A percentile compares a stretch with the other conserved stretches of the same genome.
Conservation (phyloP, 73 alveolate genomes). For the Durusdinium trenchii region DNA sequence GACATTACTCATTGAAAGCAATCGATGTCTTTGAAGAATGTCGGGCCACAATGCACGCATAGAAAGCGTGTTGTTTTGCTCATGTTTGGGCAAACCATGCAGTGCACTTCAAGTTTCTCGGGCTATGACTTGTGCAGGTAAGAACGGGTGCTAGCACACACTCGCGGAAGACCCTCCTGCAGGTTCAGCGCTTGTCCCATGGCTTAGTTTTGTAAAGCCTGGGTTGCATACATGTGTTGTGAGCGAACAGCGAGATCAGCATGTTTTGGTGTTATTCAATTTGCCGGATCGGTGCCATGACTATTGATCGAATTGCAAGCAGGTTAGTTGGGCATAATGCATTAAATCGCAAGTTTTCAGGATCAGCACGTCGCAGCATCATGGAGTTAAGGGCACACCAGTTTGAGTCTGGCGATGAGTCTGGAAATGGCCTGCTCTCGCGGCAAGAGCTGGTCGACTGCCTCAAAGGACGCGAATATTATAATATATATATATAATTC, state of each 20-base stretch:
- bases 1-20: too few species aligned
- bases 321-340: background rate
- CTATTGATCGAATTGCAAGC: background rate
- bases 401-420: slow-evolving; percentile 80
- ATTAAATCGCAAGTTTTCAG: background rate
- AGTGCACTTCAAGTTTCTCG: too few species aligned
- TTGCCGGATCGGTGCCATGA: background rate
- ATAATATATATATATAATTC: too few species aligned
- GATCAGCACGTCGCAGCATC: background rate
- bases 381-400: slow-evolving; percentile 69
- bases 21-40: too few species aligned
- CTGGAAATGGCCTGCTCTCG: slow-evolving; percentile 58
- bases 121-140: background rate
- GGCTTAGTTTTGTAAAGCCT: background rate
- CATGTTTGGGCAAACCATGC: too few species aligned
- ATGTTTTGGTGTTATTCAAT: background rate
- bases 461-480: slow-evolving; percentile 26
- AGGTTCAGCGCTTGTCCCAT: slow-evolving; percentile 72
- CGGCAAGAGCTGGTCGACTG: slow-evolving; percentile 89
- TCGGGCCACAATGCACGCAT: too few species aligned
- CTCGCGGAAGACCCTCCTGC: slow-evolving; percentile 85
- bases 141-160: slow-evolving; percentile 86
- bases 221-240: background rate
- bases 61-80: too few species aligned
- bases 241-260: background rate